Base-by-base conservation (phyloP, 2,329 filamentous ascomycete genomes). In the Fusarium albidum region DNA sequence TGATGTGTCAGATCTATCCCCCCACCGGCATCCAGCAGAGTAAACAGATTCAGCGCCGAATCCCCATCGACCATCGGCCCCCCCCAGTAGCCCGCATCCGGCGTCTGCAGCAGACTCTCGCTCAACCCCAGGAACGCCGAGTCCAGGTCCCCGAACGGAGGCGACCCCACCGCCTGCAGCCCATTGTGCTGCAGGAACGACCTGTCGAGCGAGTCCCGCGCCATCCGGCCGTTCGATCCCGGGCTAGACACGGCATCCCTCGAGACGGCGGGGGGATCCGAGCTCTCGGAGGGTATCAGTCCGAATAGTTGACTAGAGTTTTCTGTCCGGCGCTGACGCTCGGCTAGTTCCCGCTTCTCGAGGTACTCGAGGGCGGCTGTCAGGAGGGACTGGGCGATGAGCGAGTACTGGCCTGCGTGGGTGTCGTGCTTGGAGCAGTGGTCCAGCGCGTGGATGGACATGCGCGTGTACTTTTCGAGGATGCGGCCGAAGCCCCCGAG, bases 221-320 rank as follows among this genome's bases (percentile, higher is more conserved):
- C 21, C 21, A 21, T 45, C n/a, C 58, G 51, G 1, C 32, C n/a
- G 21, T 43, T 56, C 1, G 57, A 18, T 1, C 51, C 57, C 3
- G 65, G 65, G 12, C 64, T 66, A 8, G 56, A 10, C 3, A 44
- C 43, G 3, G 56, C 29, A 12, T 60, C 59, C 17, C 52, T 58
- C 4, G 50, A 25, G 2, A 55, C 37, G 1, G 47, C 21, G 0
- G 66, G 62, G 0, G 66, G 57, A n/a, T 15, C 35, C 2, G 61
- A 53, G 4, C 38, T 7, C 29, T 54, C 64, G 12, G 47, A 69
- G 0, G 78, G 77, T 6, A 82, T 71, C 1, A 83, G 66, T 0
- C 81, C 81, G 34, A 83, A 83, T 0, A 83, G 61, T 55, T 79
- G 79, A 10, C 78, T 79, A 0, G 80, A 82, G 61, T 72, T 81